Conservation (phyloP, 2,329 filamentous ascomycete genomes). For the Pseudogymnoascus sp. region DNA sequence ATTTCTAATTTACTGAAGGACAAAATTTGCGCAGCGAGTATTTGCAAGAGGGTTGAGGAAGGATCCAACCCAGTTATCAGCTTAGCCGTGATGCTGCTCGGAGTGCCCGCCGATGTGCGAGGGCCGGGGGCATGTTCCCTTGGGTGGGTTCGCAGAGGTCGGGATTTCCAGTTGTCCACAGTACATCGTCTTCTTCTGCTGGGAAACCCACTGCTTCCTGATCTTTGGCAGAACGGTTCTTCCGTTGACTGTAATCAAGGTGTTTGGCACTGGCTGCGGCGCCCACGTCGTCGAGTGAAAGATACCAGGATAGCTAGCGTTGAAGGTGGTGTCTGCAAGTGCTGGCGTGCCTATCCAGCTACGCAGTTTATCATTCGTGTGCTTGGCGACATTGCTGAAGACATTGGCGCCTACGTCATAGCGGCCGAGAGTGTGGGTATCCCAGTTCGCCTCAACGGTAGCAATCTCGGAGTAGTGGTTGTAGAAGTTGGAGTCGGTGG, state of each 20-base stretch:
- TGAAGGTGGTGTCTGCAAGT: conserved; percentile 34
- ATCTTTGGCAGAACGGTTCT: conserved; percentile 25
- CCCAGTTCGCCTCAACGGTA: conserved; percentile 63
- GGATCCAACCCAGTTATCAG: not conserved
- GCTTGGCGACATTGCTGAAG: conserved; percentile 49
- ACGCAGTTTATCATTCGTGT: conserved; percentile 45
- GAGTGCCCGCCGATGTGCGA: not conserved
- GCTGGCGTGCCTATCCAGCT: conserved; percentile 20
- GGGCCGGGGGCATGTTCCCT: not conserved
- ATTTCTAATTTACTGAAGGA: not conserved
- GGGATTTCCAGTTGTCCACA: not conserved
- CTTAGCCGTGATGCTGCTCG: not conserved
- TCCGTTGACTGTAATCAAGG: conserved; percentile 19
- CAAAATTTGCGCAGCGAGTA: not conserved
- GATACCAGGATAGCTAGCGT: conserved; percentile 37
- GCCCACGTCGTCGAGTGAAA: conserved; percentile 26
- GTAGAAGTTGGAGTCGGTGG: conserved; percentile 61
- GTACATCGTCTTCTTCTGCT: conserved; percentile 20
- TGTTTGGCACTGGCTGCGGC: conserved; percentile 29
- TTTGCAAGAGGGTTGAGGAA: not conserved
- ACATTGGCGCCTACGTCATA: conserved; percentile 67
- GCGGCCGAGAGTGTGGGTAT: conserved; percentile 57
- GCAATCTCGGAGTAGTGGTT: conserved; percentile 63
- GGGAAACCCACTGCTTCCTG: conserved; percentile 21
- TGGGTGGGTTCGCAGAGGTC: not conserved